Evolutionary conservation across 179 eudicot species (phyloP).

Genomic region (Corrigiola litoralis): DNA sequence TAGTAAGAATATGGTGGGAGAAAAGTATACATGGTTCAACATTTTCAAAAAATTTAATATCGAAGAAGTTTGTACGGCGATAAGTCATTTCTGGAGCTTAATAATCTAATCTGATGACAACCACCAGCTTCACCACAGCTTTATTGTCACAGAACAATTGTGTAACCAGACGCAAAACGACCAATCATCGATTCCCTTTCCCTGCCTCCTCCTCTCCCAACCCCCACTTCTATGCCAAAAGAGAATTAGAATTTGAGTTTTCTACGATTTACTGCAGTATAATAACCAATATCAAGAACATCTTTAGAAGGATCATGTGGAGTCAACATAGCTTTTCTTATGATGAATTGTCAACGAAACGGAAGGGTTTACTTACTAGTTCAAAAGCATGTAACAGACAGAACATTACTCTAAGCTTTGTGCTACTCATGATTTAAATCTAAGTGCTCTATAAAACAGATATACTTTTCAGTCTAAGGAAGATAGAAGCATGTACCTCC

Average conservation of each 20-base stretch:
- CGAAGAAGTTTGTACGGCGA: neutral
- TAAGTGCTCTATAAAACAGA: neutral
- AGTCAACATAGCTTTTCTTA: neutral
- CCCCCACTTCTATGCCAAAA: neutral
- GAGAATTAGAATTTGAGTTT: neutral
- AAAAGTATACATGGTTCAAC: neutral
- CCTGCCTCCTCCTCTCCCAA: neutral
- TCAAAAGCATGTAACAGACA: neutral
- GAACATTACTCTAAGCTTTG: neutral
- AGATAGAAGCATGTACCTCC: conserved; percentile 37
- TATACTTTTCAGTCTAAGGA: neutral
- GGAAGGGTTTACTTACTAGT: no score
- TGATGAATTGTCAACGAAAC: neutral
- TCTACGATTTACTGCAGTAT: neutral
- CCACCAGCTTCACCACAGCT: neutral
- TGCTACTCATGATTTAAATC: neutral
- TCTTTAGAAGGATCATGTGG: neutral
- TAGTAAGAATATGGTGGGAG: neutral
- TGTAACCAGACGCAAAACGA: neutral
- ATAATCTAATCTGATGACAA: neutral
- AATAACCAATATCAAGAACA: neutral
- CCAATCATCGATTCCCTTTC: no score
- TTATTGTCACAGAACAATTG: neutral
- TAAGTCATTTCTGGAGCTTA: neutral
- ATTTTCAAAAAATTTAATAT: neutral